These are phyloP conservation scores for Stentor roeselii DNA, from an alignment of 73 alveolate genomes.

Conservation along the genomic window DNA sequence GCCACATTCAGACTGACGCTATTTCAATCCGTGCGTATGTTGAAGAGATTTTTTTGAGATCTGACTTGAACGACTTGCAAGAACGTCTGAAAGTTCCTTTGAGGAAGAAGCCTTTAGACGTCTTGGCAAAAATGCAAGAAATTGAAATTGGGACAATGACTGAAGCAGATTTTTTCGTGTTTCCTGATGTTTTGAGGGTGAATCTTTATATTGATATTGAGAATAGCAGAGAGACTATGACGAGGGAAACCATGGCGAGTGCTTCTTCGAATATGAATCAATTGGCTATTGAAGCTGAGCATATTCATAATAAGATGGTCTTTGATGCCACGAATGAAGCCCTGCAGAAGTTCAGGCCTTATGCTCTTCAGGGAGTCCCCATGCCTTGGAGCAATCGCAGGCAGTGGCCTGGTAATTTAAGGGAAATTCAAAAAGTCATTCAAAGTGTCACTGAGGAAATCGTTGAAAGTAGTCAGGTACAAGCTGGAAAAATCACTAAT, in stretches of 20 bases:
- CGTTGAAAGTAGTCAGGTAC: conserved; percentile 37
- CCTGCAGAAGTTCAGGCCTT: conserved; percentile 73
- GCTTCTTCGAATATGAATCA: neutral
- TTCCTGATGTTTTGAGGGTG: conserved; percentile 5
- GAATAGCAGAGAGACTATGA: neutral
- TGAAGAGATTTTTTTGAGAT: neutral
- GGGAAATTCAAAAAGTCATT: conserved; percentile 7
- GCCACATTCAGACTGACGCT: neutral
- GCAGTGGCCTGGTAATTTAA: neutral
- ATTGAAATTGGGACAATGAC: conserved; percentile 8
- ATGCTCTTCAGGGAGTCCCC: conserved; percentile 82
- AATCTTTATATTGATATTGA: conserved; percentile 5
- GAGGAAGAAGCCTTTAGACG: conserved; percentile 19
- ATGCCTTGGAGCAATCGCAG: conserved; percentile 69
- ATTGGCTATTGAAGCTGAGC: conserved; percentile 68
- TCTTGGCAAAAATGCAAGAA: conserved; percentile 21
- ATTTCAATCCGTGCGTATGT: neutral
- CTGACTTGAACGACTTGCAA: neutral
- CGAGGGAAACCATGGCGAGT: neutral
- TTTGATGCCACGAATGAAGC: conserved; percentile 87
- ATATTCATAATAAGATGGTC: conserved; percentile 77
- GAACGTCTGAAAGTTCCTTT: conserved; percentile 3
- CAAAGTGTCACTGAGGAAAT: conserved; percentile 34
- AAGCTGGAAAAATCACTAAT: conserved; percentile 48
- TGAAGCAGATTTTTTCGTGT: neutral